Evolutionary conservation across 352 stramenopile genomes (phyloP).

Genomic region (Pythium periplocum): DNA sequence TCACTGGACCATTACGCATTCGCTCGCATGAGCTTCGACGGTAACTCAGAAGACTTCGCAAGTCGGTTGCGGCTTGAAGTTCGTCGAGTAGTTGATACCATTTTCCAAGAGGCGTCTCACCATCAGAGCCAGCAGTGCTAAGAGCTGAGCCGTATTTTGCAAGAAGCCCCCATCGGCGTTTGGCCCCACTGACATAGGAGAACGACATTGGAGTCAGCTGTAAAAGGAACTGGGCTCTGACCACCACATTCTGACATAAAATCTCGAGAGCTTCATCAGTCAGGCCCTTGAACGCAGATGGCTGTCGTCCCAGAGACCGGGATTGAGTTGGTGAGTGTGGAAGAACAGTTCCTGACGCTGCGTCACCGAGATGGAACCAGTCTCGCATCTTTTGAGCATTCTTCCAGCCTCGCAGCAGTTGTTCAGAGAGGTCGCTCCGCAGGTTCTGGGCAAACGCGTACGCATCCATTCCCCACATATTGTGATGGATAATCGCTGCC

Average conservation of each 20-base stretch:
- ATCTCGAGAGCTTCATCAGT: slow-evolving; percentile 64
- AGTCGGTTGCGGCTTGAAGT: slow-evolving; percentile 65
- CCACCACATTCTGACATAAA: slow-evolving; percentile 70
- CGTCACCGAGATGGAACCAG: slow-evolving; percentile 82
- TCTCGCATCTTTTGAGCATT: slow-evolving; percentile 86
- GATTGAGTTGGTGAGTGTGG: slow-evolving; percentile 3
- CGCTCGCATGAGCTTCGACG: slow-evolving; percentile 69
- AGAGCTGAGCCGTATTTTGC: slow-evolving; percentile 71
- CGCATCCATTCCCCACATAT: slow-evolving; percentile 85
- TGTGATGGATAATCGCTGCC: slow-evolving; percentile 82
- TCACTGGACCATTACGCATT: slow-evolving; percentile 36
- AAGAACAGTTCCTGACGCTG: slow-evolving; percentile 13
- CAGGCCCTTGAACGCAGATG: slow-evolving; percentile 72
- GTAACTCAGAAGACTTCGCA: slow-evolving; percentile 69
- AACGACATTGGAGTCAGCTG: slow-evolving; percentile 74
- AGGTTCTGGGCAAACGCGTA: slow-evolving; percentile 60
- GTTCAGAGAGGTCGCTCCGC: slow-evolving; percentile 50
- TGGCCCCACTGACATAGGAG: slow-evolving; percentile 64
- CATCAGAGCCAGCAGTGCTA: slow-evolving; percentile 17
- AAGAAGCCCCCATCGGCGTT: slow-evolving; percentile 59
- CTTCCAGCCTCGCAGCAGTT: slow-evolving; percentile 69
- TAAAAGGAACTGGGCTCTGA: slow-evolving; percentile 61
- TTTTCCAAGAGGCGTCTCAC: slow-evolving; percentile 54
- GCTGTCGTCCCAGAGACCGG: slow-evolving; percentile 46
- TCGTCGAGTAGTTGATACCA: slow-evolving; percentile 82